Evolutionary conservation across 805 yeast species (phyloP), one percentile per base, ranked within the genome.

Genomic region (Wickerhamiella parazyma): DNA sequence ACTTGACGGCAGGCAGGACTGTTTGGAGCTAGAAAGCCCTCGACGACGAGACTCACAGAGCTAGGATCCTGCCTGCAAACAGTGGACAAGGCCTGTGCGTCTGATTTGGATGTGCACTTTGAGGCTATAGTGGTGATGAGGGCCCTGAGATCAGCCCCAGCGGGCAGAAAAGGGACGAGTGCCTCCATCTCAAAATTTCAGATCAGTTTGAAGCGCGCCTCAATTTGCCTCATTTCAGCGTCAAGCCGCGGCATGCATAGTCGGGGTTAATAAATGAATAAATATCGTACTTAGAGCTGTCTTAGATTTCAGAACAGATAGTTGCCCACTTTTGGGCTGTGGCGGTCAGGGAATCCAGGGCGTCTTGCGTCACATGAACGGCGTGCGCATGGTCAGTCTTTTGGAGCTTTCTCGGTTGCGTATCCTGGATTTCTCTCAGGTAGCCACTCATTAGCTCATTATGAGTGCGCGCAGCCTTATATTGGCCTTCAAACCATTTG

Each of bases 401-500:
- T 28, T 28, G 10, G 16, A 12, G 3, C 7, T 28, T 11, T 9
- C 12, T 22, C 6, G 28, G 36, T 14, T 31, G 42, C 12, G 28
- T 22, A 22, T 19, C 31, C 16, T 39, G 43, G 17, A 55, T 37
- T 43, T 55, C 59, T 10, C 53, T 53, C 20, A 55, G 14, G 28
- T 48, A 50, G 17, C 50, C 57, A 1, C 52, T 49, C n/a, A 55
- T 33, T 20, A 45, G 49, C 38, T 47, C 47, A 31, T 50, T 50
- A 39, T 51, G 55, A 8, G 45, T 44, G 33, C 51, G 48, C 3
- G 55, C 48, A 1, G 49, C 51, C 12, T 20, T 26, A 14, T 43
- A 44, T 44, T 57, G 58, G 10, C 44, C 48, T 35, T 50, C 53
- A 5, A 55, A 46, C 18, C 54, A 45, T 29, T 42, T 42, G 44